Base-by-base conservation (phyloP, 495 filamentous ascomycete species). In the Staphylotrichum longicolle region DNA sequence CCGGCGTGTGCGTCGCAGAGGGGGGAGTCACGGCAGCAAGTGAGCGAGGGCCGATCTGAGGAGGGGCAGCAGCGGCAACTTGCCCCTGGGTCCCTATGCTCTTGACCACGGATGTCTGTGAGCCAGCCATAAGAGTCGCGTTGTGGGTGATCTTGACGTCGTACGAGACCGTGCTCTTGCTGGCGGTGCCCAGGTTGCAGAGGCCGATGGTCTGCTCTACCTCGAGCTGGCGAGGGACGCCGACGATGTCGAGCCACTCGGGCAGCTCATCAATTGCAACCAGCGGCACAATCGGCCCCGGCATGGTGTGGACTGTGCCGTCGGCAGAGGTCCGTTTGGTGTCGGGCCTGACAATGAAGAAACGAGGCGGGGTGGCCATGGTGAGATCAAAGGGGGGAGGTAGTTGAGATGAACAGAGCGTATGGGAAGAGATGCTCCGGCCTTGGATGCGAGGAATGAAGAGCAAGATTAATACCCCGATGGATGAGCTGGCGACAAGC, bases 221-320 rank as follows among this genome's bases (percentile, higher is more conserved):
- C 0, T 67, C 60, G 34, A 80, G 66, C 56, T 74, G 63, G 6
- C 78, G 74, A 15, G 77, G 77, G 5, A 75, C 62, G 11, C 71
- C 74, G 20, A 71, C 51, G 20, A 80, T 58, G 14, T 77, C 62
- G 11, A 79, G 57, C 66, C 71, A 74, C 6, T 67, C 68, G 1
- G 77, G 79, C 0, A 83, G 74, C 63, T 81, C 74, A 58, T 80
- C 78, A 10, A 76, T 67, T 0, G 77, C 68, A 27, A 82, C 68
- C 20, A 81, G 72, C 0, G 78, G 79, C 11, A 80, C 76, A 34
- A 78, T 68, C 20, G 72, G 66, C 0, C 74, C 64, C 7, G 69
- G 72, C 5, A 71, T 40, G 2, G 4, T 49, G 8, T 65, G 61
- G 11, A 66, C 34, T 33, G 41, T 51, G 46, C 67, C 69, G 2